Conservation (phyloP, 1,284 basidiomycete species). For the Gomphus bonarii region DNA sequence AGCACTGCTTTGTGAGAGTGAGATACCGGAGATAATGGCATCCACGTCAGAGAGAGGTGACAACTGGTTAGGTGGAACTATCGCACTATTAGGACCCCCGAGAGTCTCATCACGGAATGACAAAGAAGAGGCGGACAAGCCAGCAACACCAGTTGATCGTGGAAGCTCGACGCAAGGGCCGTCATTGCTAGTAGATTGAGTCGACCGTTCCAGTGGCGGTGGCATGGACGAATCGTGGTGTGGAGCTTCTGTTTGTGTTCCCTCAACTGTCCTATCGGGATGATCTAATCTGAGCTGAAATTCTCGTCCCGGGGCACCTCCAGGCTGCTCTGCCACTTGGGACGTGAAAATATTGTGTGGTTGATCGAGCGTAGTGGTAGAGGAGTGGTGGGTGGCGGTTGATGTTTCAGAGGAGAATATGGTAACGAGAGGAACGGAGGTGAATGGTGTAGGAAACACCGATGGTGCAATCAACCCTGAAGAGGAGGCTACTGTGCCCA, state of each 20-base stretch:
- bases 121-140: too few relatives aligned
- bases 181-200: background rate
- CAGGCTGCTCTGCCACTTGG: background rate
- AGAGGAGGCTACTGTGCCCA: background rate
- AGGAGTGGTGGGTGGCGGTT: slow-evolving; percentile 8
- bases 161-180: background rate
- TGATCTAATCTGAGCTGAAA: background rate
- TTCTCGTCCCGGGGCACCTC: background rate
- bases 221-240: background rate
- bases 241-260: background rate
- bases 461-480: background rate
- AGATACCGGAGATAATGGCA: background rate
- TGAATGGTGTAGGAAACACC: background rate
- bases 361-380: slow-evolving; percentile 4
- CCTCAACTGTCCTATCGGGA: background rate
- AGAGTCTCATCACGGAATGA: background rate
- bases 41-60: background rate
- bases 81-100: background rate
- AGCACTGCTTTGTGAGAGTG: background rate
- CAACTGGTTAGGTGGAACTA: background rate
- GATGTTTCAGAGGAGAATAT: slow-evolving; percentile 6
- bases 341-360: background rate
- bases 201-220: background rate
- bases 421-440: background rate
- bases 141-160: too few relatives aligned